Evolutionary conservation across 2,329 filamentous ascomycete species (phyloP).

Genomic region (Penicillium hesseltinei): DNA sequence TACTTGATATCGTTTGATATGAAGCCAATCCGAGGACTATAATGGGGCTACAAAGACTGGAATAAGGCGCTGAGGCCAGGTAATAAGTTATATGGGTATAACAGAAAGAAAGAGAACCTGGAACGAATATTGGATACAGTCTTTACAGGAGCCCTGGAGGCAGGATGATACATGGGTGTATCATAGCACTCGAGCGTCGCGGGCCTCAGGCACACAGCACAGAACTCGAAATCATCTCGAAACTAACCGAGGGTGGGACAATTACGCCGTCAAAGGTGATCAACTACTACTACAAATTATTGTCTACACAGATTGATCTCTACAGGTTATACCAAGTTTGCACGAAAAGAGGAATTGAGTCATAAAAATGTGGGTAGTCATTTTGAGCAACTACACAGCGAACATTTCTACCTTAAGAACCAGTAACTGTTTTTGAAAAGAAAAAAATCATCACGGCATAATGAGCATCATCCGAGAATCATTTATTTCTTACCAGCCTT

Average conservation of each 20-base stretch:
- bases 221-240: too few species aligned
- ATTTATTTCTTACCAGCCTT: slow-evolving; percentile 74
- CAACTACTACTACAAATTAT: neutral
- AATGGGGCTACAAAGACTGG: neutral
- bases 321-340: neutral
- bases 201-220: too few species aligned
- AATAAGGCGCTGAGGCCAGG: neutral
- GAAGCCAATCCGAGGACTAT: neutral
- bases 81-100: neutral
- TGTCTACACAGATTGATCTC: neutral
- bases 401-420: slow-evolving; percentile 26
- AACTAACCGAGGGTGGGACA: neutral
- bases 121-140: too few species aligned
- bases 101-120: neutral
- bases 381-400: slow-evolving; percentile 22
- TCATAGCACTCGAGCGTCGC: neutral
- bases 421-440: slow-evolving; percentile 25
- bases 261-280: neutral
- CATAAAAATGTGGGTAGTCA: slow-evolving; percentile 21
- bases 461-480: slow-evolving; percentile 24
- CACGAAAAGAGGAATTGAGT: slow-evolving; percentile 6
- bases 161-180: too few species aligned
- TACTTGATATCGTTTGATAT: neutral
- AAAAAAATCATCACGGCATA: slow-evolving; percentile 30
- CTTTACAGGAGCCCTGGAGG: neutral